Base-by-base conservation (phyloP, 352 stramenopile genomes). In the Phytopythium cucurbitacearum region DNA sequence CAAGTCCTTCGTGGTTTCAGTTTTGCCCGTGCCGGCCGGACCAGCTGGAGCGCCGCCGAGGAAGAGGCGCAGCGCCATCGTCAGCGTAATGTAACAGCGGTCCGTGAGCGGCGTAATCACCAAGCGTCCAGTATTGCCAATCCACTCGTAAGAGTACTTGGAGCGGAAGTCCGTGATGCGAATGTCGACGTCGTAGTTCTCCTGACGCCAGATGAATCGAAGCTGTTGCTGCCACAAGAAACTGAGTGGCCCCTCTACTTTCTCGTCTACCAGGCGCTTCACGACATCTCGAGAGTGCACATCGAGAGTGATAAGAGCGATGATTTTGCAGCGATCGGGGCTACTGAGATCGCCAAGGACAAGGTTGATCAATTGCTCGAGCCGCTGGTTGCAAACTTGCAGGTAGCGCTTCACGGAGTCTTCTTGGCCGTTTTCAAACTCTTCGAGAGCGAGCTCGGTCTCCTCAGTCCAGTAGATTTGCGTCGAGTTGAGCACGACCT, bases 381-480 rank as follows among this genome's bases (percentile, higher is more conserved):
- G 67, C 10, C 82, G 75, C 21, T 88, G 73, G 48, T 93, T 95
- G 50, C 81, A 95, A 15, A 90, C 69, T 0, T 69, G 61, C 40
- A 94, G 49, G 52, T 94, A 94, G 28, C 85, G 71, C 53, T 92
- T 94, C 12, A 95, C 82, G 2, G 82, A 87, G 57, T 95, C 85
- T 67, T 95, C 85, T 41, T 92, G 82, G 3, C 85, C 85, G 43
- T 94, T 94, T 55, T 94, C 85, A 50, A 89, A 93, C 60, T 95
- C 85, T 55, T 94, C 84, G 3, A 95, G 57, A 2, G 84, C 83
- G 56, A 96, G 80, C 58, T 98, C 94, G 1, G 96, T 98, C 71
- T 98, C 94, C 57, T 99, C 95, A 0, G 94, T 98, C 96, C 96
- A 99, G 62, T 98, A 98, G 39, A 95, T 94, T 51, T 93, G 85